Conservation (phyloP, 306 rosid genomes). For the Albizia julibrissin region DNA sequence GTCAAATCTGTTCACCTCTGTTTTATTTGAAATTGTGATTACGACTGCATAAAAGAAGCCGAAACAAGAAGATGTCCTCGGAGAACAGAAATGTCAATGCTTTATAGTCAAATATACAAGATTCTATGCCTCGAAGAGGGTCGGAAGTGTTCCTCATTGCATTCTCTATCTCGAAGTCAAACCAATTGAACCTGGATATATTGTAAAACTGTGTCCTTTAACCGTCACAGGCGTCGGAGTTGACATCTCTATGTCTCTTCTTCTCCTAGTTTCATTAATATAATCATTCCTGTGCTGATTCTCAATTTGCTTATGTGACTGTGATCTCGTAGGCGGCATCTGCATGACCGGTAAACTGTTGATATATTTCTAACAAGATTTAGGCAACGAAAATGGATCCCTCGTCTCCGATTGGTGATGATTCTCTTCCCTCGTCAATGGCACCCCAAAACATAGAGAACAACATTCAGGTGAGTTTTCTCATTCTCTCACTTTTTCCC, state of each 20-base stretch:
- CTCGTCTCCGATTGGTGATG: slow-evolving; percentile 22
- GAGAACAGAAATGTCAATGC: slow-evolving; percentile 51
- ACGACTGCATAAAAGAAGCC: neutral
- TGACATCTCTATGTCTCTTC: neutral
- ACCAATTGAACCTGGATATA: neutral
- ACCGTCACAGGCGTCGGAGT: neutral
- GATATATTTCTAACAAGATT: neutral
- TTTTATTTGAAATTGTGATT: slow-evolving; percentile 25
- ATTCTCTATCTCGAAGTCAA: slow-evolving; percentile 25
- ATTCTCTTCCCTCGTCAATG: slow-evolving; percentile 20
- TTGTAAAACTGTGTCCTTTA: neutral
- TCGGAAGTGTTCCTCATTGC: slow-evolving; percentile 37
- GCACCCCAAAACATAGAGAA: slow-evolving; percentile 26
- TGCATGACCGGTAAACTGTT: neutral
- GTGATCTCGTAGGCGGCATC: neutral
- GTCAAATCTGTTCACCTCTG: slow-evolving; percentile 43
- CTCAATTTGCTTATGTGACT: neutral
- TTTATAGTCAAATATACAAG: slow-evolving; percentile 54
- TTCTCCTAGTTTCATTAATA: neutral
- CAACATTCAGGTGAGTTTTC: slow-evolving; percentile 37
- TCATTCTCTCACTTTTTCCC: neutral
- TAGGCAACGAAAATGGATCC: slow-evolving; percentile 33
- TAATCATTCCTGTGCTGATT: neutral
- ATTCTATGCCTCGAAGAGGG: slow-evolving; percentile 34
- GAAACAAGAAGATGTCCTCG: slow-evolving; percentile 34